Base-by-base conservation (phyloP, 495 filamentous ascomycete genomes). In the Penicillium chermesinum region DNA sequence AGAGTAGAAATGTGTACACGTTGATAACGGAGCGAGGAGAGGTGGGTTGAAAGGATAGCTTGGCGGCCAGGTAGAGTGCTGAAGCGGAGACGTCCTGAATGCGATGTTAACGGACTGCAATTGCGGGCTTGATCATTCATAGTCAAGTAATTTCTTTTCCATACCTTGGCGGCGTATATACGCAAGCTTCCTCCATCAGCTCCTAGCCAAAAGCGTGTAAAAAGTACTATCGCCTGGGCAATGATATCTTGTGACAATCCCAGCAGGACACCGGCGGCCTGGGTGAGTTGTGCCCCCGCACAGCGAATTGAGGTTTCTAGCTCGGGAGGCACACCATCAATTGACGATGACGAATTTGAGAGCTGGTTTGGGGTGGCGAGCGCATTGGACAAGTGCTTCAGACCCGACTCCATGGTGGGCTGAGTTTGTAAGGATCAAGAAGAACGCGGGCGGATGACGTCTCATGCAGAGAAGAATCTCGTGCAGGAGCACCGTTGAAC, bases 161-260 rank as follows among this genome's bases (percentile, higher is more conserved):
- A 13, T 52, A 84, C 82, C 69, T 78, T 77, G 16, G 71, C 72
- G 6, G 74, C 72, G 59, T 79, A 73, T 17, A 81, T 74, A 1
- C 67, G 65, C 32, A 85, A 64, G 57, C 83, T 86, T 2, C 81
- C 81, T 9, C 81, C 81, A 38, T 85, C 82, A 1, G 77, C 58
- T 1, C 82, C 81, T 4, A 90, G 69, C 82, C 87, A 96, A 71
- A 91, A 95, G 4, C 93, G 77, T n/a, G 83, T 86, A 21, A 95
- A 81, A 0, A 93, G 70, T n/a, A 98, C 81, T 56, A 90, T 85
- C 2, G 93, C 88, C 57, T 90, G 88, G 12, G 90, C 86, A 20
- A 95, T 89, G 39, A 89, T 80, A 46, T 91, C 88, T 58, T 97
- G 94, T 1, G 91, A 87, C 40, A 97, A 70, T 35, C 87, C 79